Evolutionary conservation across 2,329 filamentous ascomycete species (phyloP), one percentile per base, ranked within the genome.

Genomic region (Aspergillus fructus): DNA sequence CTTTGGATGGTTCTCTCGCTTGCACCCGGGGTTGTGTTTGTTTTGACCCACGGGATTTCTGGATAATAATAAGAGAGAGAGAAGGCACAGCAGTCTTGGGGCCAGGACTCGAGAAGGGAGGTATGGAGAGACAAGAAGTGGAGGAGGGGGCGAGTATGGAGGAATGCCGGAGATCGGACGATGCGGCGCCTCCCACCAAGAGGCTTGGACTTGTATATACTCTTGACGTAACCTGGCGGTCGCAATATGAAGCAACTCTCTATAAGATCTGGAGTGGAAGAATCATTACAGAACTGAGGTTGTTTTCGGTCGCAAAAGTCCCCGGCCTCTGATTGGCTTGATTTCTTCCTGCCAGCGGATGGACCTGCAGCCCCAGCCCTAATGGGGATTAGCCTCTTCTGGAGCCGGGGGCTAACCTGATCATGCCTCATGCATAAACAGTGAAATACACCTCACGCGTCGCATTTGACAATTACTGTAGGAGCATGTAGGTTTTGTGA

Each of bases 1-100:
- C 34, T 40, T 37, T 53, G 45, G 49, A 54, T 43, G 40, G 52
- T 51, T 56, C 58, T 59, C 58, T 65, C 64, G 65, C 65, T 66
- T 65, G 59, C 46, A 58, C 53, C 56, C 55, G 61, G 49, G 54
- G 48, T 47, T 63, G 59, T 66, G 63, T 71, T 72, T 73, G 70
- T 74, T 73, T 70, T 71, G 71, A 68, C 64, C 66, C 68, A 67
- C 68, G 63, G 60, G 56, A 58, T 47, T 61, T 34, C 53, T 27
- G 33, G 33, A 46, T 47, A 49, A 30, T 49, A 9, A 24, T 9
- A 15, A 27, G 30, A 46, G 19, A 30, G 27, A 30, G 27, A 30
- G 27, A 9, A 30, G 9, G 27, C 27, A 30, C 27, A 30, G 27
- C 9, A 30, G 27, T 30, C 27, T 30, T 9, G 27, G 27, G 27